Conservation (phyloP, 768 basidiomycete species). For the Boletus subcaerulescens region DNA sequence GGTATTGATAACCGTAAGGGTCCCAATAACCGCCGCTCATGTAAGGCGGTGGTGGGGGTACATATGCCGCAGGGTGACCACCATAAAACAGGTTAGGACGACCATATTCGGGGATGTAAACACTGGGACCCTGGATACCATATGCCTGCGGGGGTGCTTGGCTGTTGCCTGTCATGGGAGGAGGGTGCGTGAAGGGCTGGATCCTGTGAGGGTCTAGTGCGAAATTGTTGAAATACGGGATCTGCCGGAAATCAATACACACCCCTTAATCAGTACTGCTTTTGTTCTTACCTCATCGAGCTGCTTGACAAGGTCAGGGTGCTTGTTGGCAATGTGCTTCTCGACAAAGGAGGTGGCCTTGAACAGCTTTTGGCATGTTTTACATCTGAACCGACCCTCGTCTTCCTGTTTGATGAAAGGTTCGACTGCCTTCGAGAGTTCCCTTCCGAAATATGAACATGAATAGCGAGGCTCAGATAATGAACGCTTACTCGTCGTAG, state of each 20-base stretch:
- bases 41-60: conserved; percentile 37
- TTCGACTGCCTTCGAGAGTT: conserved; percentile 74
- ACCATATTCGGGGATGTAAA: conserved; percentile 48
- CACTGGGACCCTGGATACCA: conserved; percentile 63
- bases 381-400: conserved; percentile 95
- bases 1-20: conserved; percentile 43
- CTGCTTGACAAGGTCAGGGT: conserved; percentile 76
- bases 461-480: conserved; percentile 3
- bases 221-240: conserved; percentile 93
- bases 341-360: conserved; percentile 96
- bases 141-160: conserved; percentile 85
- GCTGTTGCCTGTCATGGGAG: conserved; percentile 59
- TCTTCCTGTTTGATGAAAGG: conserved; percentile 92
- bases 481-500: conserved; percentile 74
- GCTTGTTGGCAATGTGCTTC: conserved; percentile 96
- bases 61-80: conserved; percentile 33
- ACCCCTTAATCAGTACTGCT: conserved; percentile 3
- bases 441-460: conserved; percentile 45
- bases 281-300: conserved; percentile 72
- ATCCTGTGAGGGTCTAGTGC: conserved; percentile 94
- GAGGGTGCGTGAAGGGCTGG: conserved; percentile 80
- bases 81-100: conserved; percentile 41
- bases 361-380: conserved; percentile 95
- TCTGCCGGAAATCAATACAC: conserved; percentile 40
- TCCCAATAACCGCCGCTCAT: conserved; percentile 44